Evolutionary conservation across 805 yeast species (phyloP).

Genomic region (Nakazawaea sp.): DNA sequence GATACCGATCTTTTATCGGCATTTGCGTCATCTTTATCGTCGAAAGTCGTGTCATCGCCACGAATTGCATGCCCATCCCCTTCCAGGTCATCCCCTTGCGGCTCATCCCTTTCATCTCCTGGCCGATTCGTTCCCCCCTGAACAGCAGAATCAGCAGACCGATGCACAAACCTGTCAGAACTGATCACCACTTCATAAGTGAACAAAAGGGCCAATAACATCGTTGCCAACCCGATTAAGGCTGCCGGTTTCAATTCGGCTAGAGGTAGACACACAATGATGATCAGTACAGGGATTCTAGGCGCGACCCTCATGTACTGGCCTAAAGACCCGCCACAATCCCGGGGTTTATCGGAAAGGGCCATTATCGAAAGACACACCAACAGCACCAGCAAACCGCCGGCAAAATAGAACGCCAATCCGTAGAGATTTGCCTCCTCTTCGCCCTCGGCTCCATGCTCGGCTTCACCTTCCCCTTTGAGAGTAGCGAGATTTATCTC

Average conservation of each 20-base stretch:
- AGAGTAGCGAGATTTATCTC: slow-evolving; percentile 12
- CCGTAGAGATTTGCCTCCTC: slow-evolving; percentile 30
- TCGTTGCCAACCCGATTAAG: slow-evolving; percentile 35
- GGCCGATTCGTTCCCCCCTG: too few relatives aligned
- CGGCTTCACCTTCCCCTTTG: slow-evolving; percentile 1
- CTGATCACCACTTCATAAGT: slow-evolving; percentile 34
- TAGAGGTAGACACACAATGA: slow-evolving; percentile 36
- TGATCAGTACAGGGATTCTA: slow-evolving; percentile 33
- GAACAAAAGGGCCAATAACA: slow-evolving; percentile 25
- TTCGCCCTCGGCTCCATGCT: slow-evolving; percentile 16
- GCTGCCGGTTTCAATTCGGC: slow-evolving; percentile 31
- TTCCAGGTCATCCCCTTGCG: too few relatives aligned
- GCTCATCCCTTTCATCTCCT: too few relatives aligned
- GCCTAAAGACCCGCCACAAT: slow-evolving; percentile 27
- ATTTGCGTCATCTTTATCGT: too few relatives aligned
- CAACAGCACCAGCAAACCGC: slow-evolving; percentile 43
- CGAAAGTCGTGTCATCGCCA: too few relatives aligned
- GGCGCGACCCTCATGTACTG: slow-evolving; percentile 31
- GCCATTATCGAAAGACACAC: slow-evolving; percentile 33
- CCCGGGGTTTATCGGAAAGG: slow-evolving; percentile 35
- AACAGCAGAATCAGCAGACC: too few relatives aligned
- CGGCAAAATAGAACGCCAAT: slow-evolving; percentile 42
- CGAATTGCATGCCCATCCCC: too few relatives aligned
- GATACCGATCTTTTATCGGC: too few relatives aligned
- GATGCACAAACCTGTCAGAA: too few relatives aligned